phyloP scores from a whole-genome alignment of 1,139 yeast species.

The Kodamaea fungicola region DNA sequence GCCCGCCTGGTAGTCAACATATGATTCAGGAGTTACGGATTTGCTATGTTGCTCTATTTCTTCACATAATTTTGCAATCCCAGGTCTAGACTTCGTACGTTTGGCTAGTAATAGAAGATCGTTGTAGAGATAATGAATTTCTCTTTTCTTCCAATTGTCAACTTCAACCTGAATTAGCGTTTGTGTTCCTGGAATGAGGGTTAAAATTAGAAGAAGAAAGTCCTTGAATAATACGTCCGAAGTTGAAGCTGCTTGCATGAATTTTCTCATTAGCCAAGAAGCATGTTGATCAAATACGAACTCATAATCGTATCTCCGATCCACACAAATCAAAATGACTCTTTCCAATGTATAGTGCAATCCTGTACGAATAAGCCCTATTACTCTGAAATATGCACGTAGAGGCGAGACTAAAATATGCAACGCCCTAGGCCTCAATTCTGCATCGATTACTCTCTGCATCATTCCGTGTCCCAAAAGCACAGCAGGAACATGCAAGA shows the following conservation, averaged over 20 bases:
- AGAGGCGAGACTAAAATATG: not conserved
- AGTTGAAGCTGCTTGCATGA: not conserved
- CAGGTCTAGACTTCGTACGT: not conserved
- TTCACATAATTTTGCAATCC: too few relatives aligned
- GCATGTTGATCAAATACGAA: conserved; percentile 1
- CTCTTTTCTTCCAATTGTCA: conserved; percentile 3
- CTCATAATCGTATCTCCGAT: conserved; percentile 5
- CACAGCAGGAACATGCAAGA: conserved; percentile 5
- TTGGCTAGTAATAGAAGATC: not conserved
- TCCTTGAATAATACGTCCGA: conserved; percentile 3
- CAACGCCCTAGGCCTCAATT: too few relatives aligned
- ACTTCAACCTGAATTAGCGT: conserved; percentile 1
- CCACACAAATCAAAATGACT: conserved; percentile 3
- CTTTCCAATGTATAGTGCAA: not conserved
- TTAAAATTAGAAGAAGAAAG: conserved; percentile 2
- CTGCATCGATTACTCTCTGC: not conserved
- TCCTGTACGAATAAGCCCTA: not conserved
- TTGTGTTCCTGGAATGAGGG: conserved; percentile 2
- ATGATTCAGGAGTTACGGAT: too few relatives aligned
- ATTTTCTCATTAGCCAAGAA: not conserved
- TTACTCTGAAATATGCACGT: not conserved
- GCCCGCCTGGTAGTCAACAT: too few relatives aligned
- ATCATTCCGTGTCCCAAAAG: conserved; percentile 4
- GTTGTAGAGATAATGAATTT: conserved; percentile 1
- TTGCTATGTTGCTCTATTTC: too few relatives aligned